These are phyloP conservation scores for Alternaria longipes DNA, from an alignment of 2,329 filamentous ascomycete genomes.

Conservation along the genomic window DNA sequence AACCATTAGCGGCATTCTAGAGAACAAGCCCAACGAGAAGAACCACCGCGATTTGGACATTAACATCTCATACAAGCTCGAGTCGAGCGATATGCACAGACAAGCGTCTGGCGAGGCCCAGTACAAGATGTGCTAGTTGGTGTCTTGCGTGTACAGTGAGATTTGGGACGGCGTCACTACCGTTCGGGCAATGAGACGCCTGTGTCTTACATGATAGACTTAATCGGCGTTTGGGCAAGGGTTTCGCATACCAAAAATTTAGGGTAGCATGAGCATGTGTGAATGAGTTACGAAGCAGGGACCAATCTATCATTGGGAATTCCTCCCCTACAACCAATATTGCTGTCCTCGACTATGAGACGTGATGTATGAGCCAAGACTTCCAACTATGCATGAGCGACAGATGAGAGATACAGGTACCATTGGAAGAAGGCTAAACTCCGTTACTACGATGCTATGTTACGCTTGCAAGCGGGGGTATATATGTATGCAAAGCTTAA, in stretches of 20 bases:
- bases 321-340: constrained; percentile 43
- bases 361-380: neutral
- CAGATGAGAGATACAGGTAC: neutral
- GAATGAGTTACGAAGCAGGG: constrained; percentile 46
- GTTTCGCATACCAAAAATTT: constrained; percentile 33
- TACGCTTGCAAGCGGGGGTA: constrained; percentile 24
- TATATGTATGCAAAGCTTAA: constrained; percentile 24
- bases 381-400: neutral
- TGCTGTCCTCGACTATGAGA: neutral
- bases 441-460: constrained; percentile 20
- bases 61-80: constrained; percentile 80
- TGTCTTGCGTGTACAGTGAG: constrained; percentile 3
- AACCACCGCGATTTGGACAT: constrained; percentile 97
- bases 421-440: constrained; percentile 9
- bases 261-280: constrained; percentile 43
- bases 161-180: neutral
- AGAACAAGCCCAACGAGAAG: constrained; percentile 89
- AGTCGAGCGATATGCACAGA: constrained; percentile 77
- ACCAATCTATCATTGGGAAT: constrained; percentile 48
- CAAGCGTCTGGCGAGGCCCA: constrained; percentile 73
- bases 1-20: constrained; percentile 74
- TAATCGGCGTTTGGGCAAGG: constrained; percentile 26
- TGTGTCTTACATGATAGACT: constrained; percentile 24
- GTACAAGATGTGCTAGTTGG: constrained; percentile 72
- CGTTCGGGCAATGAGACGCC: constrained; percentile 4